These are phyloP conservation scores for Coemansia sp. DNA, from an alignment of 192 early-diverging fungal species.

Conservation along the genomic window DNA sequence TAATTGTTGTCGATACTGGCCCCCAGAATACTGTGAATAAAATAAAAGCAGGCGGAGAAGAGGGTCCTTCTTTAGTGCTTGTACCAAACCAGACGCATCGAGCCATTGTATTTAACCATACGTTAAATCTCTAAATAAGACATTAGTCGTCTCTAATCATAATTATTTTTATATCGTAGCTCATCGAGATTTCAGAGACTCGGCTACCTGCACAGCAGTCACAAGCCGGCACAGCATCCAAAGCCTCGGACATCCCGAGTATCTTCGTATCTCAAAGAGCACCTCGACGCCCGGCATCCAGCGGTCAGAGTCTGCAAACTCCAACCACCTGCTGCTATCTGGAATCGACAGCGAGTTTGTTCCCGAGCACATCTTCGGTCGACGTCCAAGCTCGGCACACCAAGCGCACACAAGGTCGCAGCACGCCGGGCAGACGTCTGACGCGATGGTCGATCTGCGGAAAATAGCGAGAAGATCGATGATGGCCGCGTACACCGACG, in stretches of 20 bases:
- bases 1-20: too few species aligned
- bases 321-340: slow-evolving; percentile 41
- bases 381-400: slow-evolving; percentile 2
- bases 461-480: background rate
- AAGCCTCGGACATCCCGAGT: slow-evolving; percentile 18
- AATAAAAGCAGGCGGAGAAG: too few species aligned
- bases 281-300: slow-evolving; percentile 7
- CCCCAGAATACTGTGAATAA: too few species aligned
- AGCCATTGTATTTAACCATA: too few species aligned
- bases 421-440: background rate
- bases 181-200: background rate
- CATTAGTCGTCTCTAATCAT: too few species aligned
- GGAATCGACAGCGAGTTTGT: slow-evolving; percentile 33
- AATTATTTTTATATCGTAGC: background rate
- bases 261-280: slow-evolving; percentile 24
- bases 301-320: background rate
- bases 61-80: too few species aligned
- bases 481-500: background rate
- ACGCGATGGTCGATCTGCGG: background rate
- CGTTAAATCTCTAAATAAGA: too few species aligned
- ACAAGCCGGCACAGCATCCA: background rate
- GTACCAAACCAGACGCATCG: too few species aligned
- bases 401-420: background rate
- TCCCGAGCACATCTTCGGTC: slow-evolving; percentile 21
- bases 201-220: slow-evolving; percentile 1